Evolutionary conservation across 106 monocot genomes (phyloP), one percentile per base, ranked within the genome.

Genomic region (Allium sativum): DNA sequence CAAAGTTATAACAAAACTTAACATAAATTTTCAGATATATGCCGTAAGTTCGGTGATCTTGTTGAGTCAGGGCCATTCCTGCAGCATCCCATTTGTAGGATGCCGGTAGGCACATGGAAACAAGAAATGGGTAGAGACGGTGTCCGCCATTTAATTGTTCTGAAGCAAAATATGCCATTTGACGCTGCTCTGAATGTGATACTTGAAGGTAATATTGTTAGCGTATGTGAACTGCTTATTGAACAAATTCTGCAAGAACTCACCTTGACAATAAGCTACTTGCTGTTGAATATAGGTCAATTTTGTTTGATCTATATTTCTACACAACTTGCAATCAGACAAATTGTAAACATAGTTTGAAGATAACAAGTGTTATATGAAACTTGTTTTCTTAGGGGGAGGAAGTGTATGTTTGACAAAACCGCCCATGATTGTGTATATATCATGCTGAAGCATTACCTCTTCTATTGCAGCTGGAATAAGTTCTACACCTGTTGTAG

Each of bases 51-150:
- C 45, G 59, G 58, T 52, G 66, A 79, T 1, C 31, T 52, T 44
- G 16, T 52, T 15, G 40, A 56, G 18, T 48, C 52, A 1, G 22
- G 61, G 54, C 67, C 79, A 45, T 45, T 79, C 55, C 63, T 79
- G 12, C 74, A 67, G 7, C 47, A 66, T 53, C 79, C 62, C 18
- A 55, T 79, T 62, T 51, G 51, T n/a, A 64, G 56, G 21, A 74
- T 79, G 31, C 74, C 74, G 71, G 5, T 79, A 16, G 79, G 79
- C 18, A 75, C 79, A 61, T 79, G 79, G 79, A 44, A 57, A 18
- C 74, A 65, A 69, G 52, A 56, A 10, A 63, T 18, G 42, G 70
- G 56, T 40, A 65, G 53, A 44, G 54, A 31, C 10, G 72, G 44
- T 40, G 55, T 41, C 16, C 65, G 53, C 19, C 53, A 58, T 47